Evolutionary conservation across 2,329 filamentous ascomycete genomes (phyloP), one percentile per base, ranked within the genome.

Genomic region (Microsporum ferrugineum): DNA sequence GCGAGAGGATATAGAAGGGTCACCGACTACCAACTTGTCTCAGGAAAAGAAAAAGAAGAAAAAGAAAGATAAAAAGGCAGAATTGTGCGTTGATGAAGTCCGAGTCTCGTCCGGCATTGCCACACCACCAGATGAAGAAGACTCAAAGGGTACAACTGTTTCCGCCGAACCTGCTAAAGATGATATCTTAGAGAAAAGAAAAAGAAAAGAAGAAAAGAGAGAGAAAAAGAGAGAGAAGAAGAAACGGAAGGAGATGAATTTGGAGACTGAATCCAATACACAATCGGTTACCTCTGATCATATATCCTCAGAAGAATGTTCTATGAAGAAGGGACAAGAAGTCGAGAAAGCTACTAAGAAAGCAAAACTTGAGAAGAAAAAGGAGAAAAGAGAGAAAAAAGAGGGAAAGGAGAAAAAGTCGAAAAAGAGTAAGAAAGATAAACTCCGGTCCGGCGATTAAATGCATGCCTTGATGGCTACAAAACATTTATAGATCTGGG

Each of bases 351-450:
- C 68, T 69, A 57, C 65, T 69, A 66, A 66, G 74, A 68, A 67
- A 67, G 58, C 43, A 17, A 27, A 14, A 36, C 14, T 14, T 17
- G 43, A 38, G 6, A 10, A 45, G 41, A 59, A n/a, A 41, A n/a
- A 14, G 6, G 57, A 36, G 39, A 62, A 62, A 66, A 43, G 17
- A n/a, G 14, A n/a, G 12, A n/a, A 43, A n/a, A 43, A n/a, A n/a
- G 39, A 43, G n/a, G 2, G 17, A 43, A 7, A n/a, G 14, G n/a
- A 43, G 39, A 43, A 43, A 43, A 43, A 43, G 39, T 67, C 65
- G 38, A 64, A 65, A 59, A 61, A 66, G 5, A 72, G 71, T 67
- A 76, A 74, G 62, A 78, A 74, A 70, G 75, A 75, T 67, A 75
- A 66, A 41, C 10, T 6, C 5, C 7, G 17, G 38, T 39, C 36